Base-by-base conservation (phyloP, 805 yeast species). In the Candida germanica region DNA sequence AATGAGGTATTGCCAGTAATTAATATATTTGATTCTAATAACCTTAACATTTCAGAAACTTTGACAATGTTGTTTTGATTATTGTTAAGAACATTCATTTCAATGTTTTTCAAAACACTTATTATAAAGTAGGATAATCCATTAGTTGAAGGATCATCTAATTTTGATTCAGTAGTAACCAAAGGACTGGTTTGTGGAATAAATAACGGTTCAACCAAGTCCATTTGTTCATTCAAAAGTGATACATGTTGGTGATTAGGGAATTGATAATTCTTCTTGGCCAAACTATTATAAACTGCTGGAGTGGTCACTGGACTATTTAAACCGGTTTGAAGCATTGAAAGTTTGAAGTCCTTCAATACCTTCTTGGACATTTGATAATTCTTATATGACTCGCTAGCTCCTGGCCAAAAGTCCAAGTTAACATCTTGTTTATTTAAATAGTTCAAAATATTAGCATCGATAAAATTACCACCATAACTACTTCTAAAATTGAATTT, bases 381-480 rank as follows among this genome's bases (percentile, higher is more conserved):
- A 49, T 38, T 65, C 30, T 56, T 57, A 47, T 60, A 66, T 6
- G 69, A 60, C 19, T 52, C 59, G 15, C 56, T 42, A 23, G 43
- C 47, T 11, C 25, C 32, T 2, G 46, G 25, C 39, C 43, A 33
- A 24, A 22, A 38, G 20, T 47, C 44, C 7, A 43, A 15, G 4
- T 41, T 30, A 1, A 44, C 37, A n/a, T 48, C 46, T 2, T 37
- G 33, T 11, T 46, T 38, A 65, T 59, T 43, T 71, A 69, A 49
- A 62, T 51, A 75, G 33, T 75, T 66, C 45, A 73, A 58, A 2
- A 80, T 65, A 59, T 84, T 86, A 34, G 77, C 68, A 55, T 82
- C 84, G 37, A 85, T 57, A 56, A 83, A 89, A 56, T 88, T 91
- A 7, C 97, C 98, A 3, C 89, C 96, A 54, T 73, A 84, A 48